Conservation (phyloP, 495 filamentous ascomycete genomes). For the Penicillium ucsense region DNA sequence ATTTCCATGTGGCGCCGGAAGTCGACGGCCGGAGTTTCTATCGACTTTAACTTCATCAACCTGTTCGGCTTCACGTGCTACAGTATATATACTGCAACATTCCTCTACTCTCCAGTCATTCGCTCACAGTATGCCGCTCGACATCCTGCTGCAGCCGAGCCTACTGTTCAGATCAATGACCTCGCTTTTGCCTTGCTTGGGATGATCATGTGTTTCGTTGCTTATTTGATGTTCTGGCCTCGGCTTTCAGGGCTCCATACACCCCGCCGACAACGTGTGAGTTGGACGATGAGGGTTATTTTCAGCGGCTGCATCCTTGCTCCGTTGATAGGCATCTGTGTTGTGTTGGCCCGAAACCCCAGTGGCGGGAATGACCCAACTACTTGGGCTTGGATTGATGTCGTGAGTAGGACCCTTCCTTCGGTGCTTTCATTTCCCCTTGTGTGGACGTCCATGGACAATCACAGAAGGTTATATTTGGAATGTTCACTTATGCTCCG, state of each 20-base stretch:
- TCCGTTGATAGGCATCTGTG: constrained; percentile 43
- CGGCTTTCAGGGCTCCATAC: constrained; percentile 66
- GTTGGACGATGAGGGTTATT: constrained; percentile 54
- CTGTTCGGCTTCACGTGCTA: constrained; percentile 75
- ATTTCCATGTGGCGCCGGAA: constrained; percentile 62
- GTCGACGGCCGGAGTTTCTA: constrained; percentile 71
- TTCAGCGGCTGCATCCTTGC: constrained; percentile 54
- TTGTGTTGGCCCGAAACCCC: constrained; percentile 42
- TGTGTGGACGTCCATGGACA: too few species aligned
- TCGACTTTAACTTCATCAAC: constrained; percentile 82
- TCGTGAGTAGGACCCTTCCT: constrained; percentile 43
- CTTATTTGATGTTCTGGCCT: constrained; percentile 64
- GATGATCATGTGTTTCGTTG: constrained; percentile 53
- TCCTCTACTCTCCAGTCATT: constrained; percentile 71
- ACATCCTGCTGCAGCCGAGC: constrained; percentile 56
- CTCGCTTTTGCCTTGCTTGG: constrained; percentile 79
- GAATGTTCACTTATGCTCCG: too few species aligned
- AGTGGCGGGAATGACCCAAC: constrained; percentile 43
- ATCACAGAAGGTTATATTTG: too few species aligned
- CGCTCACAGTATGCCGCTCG: constrained; percentile 77
- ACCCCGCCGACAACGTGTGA: constrained; percentile 43
- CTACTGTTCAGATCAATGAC: constrained; percentile 86
- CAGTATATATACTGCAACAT: constrained; percentile 56
- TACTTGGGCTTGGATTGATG: constrained; percentile 69
- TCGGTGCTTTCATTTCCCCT: background rate